Percentiles rank a stretch among this genome's conserved stretches.
Conservation (phyloP, 441 rosid species). For the Erodium trifolium region DNA sequence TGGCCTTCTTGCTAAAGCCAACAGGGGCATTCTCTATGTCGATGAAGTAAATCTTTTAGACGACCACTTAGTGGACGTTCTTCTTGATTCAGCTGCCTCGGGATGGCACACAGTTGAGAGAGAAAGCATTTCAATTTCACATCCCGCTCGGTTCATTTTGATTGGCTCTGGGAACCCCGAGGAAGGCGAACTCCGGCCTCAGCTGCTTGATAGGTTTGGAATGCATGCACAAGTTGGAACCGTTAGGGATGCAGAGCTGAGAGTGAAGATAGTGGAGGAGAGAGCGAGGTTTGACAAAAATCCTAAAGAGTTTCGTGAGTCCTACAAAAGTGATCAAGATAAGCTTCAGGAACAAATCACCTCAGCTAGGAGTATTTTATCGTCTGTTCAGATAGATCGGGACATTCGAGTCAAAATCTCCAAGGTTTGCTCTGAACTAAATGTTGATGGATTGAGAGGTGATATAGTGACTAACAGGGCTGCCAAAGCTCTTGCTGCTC, state of each 20-base stretch:
- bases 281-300: conserved; percentile 71
- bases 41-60: conserved; percentile 93
- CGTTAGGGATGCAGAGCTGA: conserved; percentile 81
- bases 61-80: conserved; percentile 92
- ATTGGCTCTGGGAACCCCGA: conserved; percentile 97
- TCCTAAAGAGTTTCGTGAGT: conserved; percentile 72
- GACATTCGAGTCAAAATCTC: conserved; percentile 87
- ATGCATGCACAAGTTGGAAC: conserved; percentile 98
- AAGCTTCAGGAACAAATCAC: conserved; percentile 71
- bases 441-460: conserved; percentile 89
- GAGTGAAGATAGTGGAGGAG: conserved; percentile 93
- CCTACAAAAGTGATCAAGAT: conserved; percentile 66
- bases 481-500: conserved; percentile 82
- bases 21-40: conserved; percentile 85
- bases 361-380: conserved; percentile 53
- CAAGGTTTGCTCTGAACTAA: conserved; percentile 79
- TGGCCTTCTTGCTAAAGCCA: conserved; percentile 88
- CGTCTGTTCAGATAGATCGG: conserved; percentile 63
- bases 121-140: conserved; percentile 93
- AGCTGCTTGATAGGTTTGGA: conserved; percentile 89
- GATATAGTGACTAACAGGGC: conserved; percentile 88
- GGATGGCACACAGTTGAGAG: conserved; percentile 98
- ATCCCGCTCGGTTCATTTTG: conserved; percentile 93
- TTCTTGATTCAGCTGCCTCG: conserved; percentile 94
- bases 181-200: conserved; percentile 95